These are phyloP conservation scores for Mycena leptocephala DNA, from an alignment of 768 basidiomycete species.

Conservation along the genomic window DNA sequence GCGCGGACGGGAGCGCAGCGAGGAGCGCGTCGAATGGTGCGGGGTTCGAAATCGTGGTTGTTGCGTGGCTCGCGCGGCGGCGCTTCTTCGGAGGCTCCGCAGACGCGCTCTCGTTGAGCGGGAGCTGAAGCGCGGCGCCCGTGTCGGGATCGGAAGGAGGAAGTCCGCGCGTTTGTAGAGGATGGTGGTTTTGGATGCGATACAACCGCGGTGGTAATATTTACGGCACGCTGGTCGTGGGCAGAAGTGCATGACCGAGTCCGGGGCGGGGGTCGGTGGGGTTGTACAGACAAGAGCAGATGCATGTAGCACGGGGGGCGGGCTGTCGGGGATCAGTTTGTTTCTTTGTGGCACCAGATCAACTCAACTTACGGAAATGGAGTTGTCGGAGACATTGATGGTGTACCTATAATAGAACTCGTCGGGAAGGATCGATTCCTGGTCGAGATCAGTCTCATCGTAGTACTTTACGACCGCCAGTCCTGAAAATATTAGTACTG, in stretches of 20 bases:
- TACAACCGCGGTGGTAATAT: slow-evolving; percentile 66
- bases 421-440: slow-evolving; percentile 55
- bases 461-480: slow-evolving; percentile 52
- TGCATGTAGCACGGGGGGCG: slow-evolving; percentile 59
- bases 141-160: slow-evolving; percentile 32
- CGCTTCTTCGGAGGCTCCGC: slow-evolving; percentile 24
- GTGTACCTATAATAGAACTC: slow-evolving; percentile 67
- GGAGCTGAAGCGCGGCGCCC: not conserved
- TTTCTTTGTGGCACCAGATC: not conserved
- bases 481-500: slow-evolving; percentile 45
- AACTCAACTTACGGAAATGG: slow-evolving; percentile 52
- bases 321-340: slow-evolving; percentile 51
- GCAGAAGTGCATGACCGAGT: slow-evolving; percentile 69
- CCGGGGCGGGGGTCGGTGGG: slow-evolving; percentile 52
- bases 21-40: slow-evolving; percentile 25
- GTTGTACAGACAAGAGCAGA: slow-evolving; percentile 64
- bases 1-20: slow-evolving; percentile 50
- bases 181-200: slow-evolving; percentile 45
- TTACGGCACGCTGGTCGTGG: slow-evolving; percentile 65
- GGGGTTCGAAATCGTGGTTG: slow-evolving; percentile 4
- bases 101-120: not conserved
- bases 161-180: slow-evolving; percentile 29
- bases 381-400: slow-evolving; percentile 51
- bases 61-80: slow-evolving; percentile 12
- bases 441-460: slow-evolving; percentile 56